Percentiles rank a stretch among this genome's conserved stretches.
These are phyloP conservation scores for Alternaria burnsii DNA, from an alignment of 2,329 filamentous ascomycete genomes.

Conservation along the genomic window DNA sequence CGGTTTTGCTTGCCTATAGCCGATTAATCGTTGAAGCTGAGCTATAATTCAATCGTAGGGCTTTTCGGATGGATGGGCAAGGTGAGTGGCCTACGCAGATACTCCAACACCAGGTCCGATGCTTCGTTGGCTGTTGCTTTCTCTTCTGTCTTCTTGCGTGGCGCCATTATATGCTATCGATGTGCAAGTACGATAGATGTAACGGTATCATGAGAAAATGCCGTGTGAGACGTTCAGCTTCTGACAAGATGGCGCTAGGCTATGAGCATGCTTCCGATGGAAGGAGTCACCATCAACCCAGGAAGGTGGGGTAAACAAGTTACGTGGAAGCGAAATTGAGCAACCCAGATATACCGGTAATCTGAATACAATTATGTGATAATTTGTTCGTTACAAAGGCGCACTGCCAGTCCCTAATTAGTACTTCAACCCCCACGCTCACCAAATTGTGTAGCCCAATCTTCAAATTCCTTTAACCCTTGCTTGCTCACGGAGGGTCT, in stretches of 20 bases:
- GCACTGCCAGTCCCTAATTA: background rate
- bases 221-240: background rate
- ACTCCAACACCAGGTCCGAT: slow-evolving; percentile 58
- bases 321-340: too few species aligned
- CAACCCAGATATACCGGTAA: background rate
- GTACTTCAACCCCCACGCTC: slow-evolving; percentile 77
- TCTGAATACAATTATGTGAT: background rate
- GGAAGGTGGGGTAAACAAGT: slow-evolving; percentile 14
- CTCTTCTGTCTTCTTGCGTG: slow-evolving; percentile 50
- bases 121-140: slow-evolving; percentile 49
- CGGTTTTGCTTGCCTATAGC: slow-evolving; percentile 60
- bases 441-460: slow-evolving; percentile 93
- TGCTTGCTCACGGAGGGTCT: slow-evolving; percentile 87
- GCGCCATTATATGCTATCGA: slow-evolving; percentile 37
- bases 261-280: slow-evolving; percentile 9
- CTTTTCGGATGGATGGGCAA: background rate
- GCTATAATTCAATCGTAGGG: background rate
- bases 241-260: slow-evolving; percentile 10
- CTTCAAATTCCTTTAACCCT: slow-evolving; percentile 87
- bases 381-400: background rate
- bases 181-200: background rate
- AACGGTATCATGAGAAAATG: background rate
- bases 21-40: slow-evolving; percentile 8
- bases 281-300: slow-evolving; percentile 19
- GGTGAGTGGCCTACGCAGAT: slow-evolving; percentile 56